These are phyloP conservation scores for Cryoendolithus antarcticus DNA, from an alignment of 2,329 filamentous ascomycete species.

Conservation along the genomic window DNA sequence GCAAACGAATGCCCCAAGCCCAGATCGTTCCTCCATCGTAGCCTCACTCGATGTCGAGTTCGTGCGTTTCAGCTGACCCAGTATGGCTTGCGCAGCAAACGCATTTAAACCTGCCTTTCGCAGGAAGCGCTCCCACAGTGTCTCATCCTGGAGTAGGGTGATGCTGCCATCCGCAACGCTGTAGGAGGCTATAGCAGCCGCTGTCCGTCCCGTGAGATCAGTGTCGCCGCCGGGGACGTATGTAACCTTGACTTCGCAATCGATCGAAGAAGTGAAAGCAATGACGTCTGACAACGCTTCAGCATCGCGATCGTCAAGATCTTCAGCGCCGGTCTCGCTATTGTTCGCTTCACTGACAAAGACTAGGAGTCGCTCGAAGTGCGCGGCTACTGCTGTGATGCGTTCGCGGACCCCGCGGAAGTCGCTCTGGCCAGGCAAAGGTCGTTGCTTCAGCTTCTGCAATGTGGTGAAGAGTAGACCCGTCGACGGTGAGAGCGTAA, in stretches of 20 bases:
- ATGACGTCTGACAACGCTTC: constrained; percentile 22
- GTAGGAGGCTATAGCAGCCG: constrained; percentile 30
- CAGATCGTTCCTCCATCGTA: constrained; percentile 21
- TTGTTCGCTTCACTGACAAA: constrained; percentile 43
- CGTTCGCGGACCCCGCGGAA: constrained; percentile 40
- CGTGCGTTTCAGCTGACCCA: constrained; percentile 34
- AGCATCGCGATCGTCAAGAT: constrained; percentile 20
- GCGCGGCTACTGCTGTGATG: constrained; percentile 39
- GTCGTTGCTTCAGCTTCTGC: constrained; percentile 58
- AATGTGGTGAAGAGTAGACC: constrained; percentile 61
- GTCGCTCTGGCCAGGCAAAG: constrained; percentile 49
- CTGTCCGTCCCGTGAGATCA: constrained; percentile 25
- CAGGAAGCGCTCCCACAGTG: constrained; percentile 56
- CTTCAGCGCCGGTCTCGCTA: neutral
- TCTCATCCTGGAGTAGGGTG: constrained; percentile 39
- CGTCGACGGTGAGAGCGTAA: constrained; percentile 55
- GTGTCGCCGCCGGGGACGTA: constrained; percentile 32
- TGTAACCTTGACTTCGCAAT: constrained; percentile 24
- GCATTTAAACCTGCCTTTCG: constrained; percentile 55
- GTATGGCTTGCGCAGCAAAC: constrained; percentile 52
- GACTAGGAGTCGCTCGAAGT: constrained; percentile 58
- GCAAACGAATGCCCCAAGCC: constrained; percentile 43
- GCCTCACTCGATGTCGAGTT: constrained; percentile 3
- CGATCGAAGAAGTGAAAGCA: constrained; percentile 33
- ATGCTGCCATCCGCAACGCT: constrained; percentile 21